A percentile compares a stretch with the other conserved stretches of the same genome.
Evolutionary conservation across 352 stramenopile species (phyloP).

Genomic region (Globisporangium rhizosaccharum): DNA sequence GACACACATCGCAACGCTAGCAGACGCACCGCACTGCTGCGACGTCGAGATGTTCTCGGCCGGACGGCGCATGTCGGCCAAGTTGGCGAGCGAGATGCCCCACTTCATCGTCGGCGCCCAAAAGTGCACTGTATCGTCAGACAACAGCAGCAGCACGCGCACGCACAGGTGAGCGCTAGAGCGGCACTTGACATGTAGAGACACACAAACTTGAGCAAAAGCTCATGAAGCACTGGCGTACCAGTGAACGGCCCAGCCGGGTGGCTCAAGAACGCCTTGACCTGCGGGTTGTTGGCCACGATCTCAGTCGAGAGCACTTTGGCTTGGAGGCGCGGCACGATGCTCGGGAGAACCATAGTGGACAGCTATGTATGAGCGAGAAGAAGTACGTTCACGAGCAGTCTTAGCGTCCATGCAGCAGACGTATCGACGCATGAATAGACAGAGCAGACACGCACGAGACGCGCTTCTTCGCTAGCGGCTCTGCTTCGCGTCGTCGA

Average conservation of each 20-base stretch:
- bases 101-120: conserved; percentile 89
- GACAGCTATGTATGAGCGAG: not conserved
- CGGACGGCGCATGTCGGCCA: conserved; percentile 79
- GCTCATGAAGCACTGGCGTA: conserved; percentile 13
- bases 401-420: not conserved
- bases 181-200: not conserved
- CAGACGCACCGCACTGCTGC: conserved; percentile 55
- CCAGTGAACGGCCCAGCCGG: conserved; percentile 84
- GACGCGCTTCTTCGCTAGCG: not conserved
- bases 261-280: conserved; percentile 55
- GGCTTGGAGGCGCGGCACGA: conserved; percentile 71
- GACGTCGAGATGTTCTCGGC: conserved; percentile 77
- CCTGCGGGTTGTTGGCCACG: conserved; percentile 63
- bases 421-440: not conserved
- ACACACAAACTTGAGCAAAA: too few relatives aligned
- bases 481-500: too few relatives aligned
- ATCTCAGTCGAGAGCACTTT: conserved; percentile 68
- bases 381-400: not conserved
- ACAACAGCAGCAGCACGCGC: not conserved
- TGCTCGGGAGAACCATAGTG: conserved; percentile 46
- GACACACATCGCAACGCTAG: not conserved
- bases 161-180: not conserved
- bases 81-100: conserved; percentile 83
- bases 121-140: conserved; percentile 59
- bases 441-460: not conserved